These are phyloP conservation scores for Zalaria sp. DNA, from an alignment of 2,329 filamentous ascomycete genomes.

Conservation along the genomic window DNA sequence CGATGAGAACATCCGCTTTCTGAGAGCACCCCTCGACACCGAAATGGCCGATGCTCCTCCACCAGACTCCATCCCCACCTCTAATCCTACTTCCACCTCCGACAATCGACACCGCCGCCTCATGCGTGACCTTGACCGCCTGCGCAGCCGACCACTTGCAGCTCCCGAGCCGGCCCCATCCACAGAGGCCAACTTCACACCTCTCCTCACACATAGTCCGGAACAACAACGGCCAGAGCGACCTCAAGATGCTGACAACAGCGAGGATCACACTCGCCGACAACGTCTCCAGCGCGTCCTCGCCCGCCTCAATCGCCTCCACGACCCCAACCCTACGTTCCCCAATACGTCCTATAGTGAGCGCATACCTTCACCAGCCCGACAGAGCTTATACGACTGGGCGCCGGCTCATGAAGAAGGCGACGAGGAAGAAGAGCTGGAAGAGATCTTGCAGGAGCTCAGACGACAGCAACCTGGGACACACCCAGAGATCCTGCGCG, in stretches of 20 bases:
- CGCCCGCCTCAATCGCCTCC: slow-evolving; percentile 27
- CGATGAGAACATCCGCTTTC: slow-evolving; percentile 36
- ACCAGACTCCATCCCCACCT: background rate
- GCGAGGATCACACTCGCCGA: slow-evolving; percentile 24
- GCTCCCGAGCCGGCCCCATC: no score
- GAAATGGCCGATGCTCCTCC: background rate
- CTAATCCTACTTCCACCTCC: no score
- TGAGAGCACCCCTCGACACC: slow-evolving; percentile 26
- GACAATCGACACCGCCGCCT: background rate
- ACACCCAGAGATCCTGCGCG: slow-evolving; percentile 23
- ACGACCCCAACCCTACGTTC: slow-evolving; percentile 16
- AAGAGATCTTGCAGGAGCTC: slow-evolving; percentile 25
- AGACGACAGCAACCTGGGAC: slow-evolving; percentile 23
- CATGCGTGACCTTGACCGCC: background rate
- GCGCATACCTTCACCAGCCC: slow-evolving; percentile 32
- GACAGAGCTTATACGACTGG: slow-evolving; percentile 47
- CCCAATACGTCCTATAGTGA: slow-evolving; percentile 34
- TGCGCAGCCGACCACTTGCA: background rate
- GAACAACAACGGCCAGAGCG: background rate
- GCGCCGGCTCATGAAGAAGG: slow-evolving; percentile 33
- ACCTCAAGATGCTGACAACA: background rate
- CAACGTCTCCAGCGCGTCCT: slow-evolving; percentile 31
- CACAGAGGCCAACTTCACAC: background rate
- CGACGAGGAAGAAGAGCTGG: slow-evolving; percentile 22
- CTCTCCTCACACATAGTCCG: background rate